Evolutionary conservation across 1,139 yeast species (phyloP).

Genomic region (Kurtzmaniella quercitrusa): DNA sequence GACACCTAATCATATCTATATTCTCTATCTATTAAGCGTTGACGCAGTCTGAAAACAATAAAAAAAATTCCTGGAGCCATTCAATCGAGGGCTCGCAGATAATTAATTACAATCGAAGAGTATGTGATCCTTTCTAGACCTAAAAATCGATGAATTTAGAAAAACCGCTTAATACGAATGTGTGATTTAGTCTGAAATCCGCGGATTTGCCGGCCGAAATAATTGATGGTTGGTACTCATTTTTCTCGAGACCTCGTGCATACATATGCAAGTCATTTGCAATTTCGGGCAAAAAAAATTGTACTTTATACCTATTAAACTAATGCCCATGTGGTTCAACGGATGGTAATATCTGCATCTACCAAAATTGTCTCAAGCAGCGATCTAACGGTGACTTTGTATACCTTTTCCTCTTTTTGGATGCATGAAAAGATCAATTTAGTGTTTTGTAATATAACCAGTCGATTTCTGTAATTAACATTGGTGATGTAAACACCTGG

Average conservation of each 20-base stretch:
- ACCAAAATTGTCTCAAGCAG: background rate
- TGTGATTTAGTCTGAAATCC: too few species aligned
- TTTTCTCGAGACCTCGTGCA: background rate
- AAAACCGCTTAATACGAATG: background rate
- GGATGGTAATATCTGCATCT: background rate
- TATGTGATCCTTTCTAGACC: too few species aligned
- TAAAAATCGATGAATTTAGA: background rate
- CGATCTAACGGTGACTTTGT: background rate
- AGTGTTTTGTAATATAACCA: slow-evolving; percentile 40
- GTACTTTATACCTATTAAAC: background rate
- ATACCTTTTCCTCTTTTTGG: background rate
- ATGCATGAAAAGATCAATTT: background rate
- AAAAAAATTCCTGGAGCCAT: background rate
- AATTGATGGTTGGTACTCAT: background rate
- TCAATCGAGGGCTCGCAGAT: background rate
- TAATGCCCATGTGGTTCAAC: background rate
- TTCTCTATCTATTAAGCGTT: too few species aligned
- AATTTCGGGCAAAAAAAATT: background rate
- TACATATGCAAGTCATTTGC: background rate
- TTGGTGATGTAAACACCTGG: slow-evolving; percentile 16
- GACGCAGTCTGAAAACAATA: background rate
- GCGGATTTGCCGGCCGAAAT: background rate
- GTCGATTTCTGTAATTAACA: slow-evolving; percentile 47
- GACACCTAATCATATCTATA: too few species aligned
- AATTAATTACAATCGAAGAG: background rate